phyloP scores from a whole-genome alignment of 805 yeast species.

The Cyberlindnera amylophila region DNA sequence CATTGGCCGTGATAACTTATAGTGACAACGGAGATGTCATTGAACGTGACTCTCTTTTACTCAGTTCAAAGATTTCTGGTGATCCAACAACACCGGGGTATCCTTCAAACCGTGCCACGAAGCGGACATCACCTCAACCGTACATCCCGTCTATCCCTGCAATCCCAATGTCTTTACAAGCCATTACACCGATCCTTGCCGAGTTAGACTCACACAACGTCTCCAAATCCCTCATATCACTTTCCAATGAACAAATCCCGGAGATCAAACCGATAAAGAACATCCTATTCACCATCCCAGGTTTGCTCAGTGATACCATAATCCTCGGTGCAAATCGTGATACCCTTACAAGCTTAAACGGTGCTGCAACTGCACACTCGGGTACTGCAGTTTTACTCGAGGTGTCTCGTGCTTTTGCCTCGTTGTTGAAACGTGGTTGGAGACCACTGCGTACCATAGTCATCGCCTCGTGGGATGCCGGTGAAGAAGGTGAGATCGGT shows the following conservation, averaged over 20 bases:
- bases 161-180: conserved; percentile 39
- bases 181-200: conserved; percentile 24
- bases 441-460: conserved; percentile 66
- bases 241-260: conserved; percentile 41
- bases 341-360: conserved; percentile 41
- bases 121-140: conserved; percentile 37
- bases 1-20: conserved; percentile 48
- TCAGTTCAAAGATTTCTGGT: conserved; percentile 59
- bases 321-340: conserved; percentile 57
- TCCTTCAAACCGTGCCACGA: conserved; percentile 40
- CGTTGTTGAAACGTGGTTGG: conserved; percentile 52
- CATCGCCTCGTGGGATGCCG: conserved; percentile 81
- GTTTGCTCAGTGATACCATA: conserved; percentile 50
- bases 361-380: conserved; percentile 48
- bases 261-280: conserved; percentile 43
- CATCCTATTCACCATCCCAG: conserved; percentile 52
- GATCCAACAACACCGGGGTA: conserved; percentile 79
- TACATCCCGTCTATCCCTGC: conserved; percentile 52
- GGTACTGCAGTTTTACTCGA: conserved; percentile 50
- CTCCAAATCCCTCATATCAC: conserved; percentile 27
- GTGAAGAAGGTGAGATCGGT: conserved; percentile 68
- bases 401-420: conserved; percentile 47
- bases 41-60: conserved; percentile 59
- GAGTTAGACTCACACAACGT: neutral
- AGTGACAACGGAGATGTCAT: conserved; percentile 53